Evolutionary conservation across 2,329 filamentous ascomycete species (phyloP), one percentile per base, ranked within the genome.

Genomic region (Orbilia blumenaviensis): DNA sequence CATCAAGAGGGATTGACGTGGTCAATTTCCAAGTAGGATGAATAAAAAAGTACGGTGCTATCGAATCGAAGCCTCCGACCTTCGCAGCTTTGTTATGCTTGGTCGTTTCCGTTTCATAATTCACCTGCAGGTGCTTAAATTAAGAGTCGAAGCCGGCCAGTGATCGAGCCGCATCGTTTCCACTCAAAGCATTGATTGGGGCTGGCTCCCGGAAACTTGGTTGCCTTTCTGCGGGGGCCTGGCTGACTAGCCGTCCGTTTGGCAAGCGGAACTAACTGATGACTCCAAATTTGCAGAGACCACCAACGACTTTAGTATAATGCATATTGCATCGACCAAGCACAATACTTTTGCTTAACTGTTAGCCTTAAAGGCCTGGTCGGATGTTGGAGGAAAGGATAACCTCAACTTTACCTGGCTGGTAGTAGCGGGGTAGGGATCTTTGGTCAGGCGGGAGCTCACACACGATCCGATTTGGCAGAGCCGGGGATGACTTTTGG

Each of bases 121-220:
- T n/a, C 18, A 16, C 23, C 32, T 41, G 60, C 58, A 64, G 18
- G 66, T 54, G 67, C 67, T 60, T 38, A 12, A 60, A 54, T 9
- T 56, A 56, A 56, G 25, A 72, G 48, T 58, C 60, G 46, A 63
- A 42, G 10, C 41, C 66, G 12, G 10, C 64, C 29, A 54, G 58
- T 63, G 67, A 72, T 46, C 58, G 62, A 54, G 64, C 63, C 71
- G 71, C 71, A 75, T 75, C 58, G 71, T 75, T 67, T 75, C 46
- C 50, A 32, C 18, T 42, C 27, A 36, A 42, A 42, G 48, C 52
- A 54, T n/a, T 36, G 52, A 71, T 66, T 27, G 27, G 36, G 25
- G 32, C 44, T 44, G 46, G 18, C 44, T 44, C 36, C 27, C 21
- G 18, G 21, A 25, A 66, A 60, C 23, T 36, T 73, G 61, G 69